Evolutionary conservation across 129 eudicot genomes (phyloP).

Genomic region (Glebionis coronaria): DNA sequence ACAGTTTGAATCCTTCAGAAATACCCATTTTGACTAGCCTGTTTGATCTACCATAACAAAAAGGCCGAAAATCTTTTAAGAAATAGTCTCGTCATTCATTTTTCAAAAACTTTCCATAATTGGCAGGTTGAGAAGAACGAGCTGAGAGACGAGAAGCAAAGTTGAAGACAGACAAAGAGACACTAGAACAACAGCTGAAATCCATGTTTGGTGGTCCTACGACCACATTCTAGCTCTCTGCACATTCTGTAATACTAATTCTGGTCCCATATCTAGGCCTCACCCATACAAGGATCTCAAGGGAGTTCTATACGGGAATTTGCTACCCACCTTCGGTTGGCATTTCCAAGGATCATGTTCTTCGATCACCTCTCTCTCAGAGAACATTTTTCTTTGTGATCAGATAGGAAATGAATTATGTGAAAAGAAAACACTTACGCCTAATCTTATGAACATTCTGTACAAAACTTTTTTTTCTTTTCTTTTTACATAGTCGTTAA

Average conservation of each 20-base stretch:
- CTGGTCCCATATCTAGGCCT: slow-evolving; percentile 41
- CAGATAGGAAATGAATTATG: too few species aligned
- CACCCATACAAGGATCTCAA: slow-evolving; percentile 44
- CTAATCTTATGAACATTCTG: too few species aligned
- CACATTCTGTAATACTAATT: slow-evolving; percentile 35
- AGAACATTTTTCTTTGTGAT: too few species aligned
- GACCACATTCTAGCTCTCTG: slow-evolving; percentile 39
- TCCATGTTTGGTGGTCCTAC: slow-evolving; percentile 42
- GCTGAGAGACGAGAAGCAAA: slow-evolving; percentile 66
- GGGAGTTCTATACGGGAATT: slow-evolving; percentile 80
- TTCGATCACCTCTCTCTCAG: too few species aligned
- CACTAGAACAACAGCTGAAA: slow-evolving; percentile 57
- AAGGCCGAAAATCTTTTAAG: neutral
- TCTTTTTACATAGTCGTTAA: too few species aligned
- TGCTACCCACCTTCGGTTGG: slow-evolving; percentile 61
- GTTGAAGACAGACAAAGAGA: slow-evolving; percentile 65
- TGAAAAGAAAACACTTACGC: too few species aligned
- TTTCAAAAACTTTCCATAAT: neutral
- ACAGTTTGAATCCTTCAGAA: too few species aligned
- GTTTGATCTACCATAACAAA: too few species aligned
- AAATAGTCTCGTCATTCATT: neutral
- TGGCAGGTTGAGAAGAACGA: slow-evolving; percentile 76
- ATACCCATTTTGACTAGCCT: too few species aligned
- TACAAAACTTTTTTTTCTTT: too few species aligned
- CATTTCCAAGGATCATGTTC: too few species aligned